phyloP scores from a whole-genome alignment of 768 basidiomycete species.

The Lactarius sp. region DNA sequence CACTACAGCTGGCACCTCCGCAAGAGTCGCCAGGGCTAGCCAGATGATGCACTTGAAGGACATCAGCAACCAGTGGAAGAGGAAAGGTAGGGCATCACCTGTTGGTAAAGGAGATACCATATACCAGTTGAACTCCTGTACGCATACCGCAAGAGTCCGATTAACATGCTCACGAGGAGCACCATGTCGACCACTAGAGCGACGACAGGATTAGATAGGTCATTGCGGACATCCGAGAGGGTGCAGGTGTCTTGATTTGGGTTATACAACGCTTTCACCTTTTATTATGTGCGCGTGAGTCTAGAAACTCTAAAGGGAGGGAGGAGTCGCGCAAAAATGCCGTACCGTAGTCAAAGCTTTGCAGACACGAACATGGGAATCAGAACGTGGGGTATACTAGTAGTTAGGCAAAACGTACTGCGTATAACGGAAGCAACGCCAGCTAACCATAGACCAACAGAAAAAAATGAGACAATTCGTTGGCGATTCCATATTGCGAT shows the following conservation, averaged over 20 bases:
- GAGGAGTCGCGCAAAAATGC: background rate
- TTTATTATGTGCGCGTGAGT: background rate
- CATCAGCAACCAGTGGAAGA: background rate
- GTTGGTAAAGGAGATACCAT: slow-evolving; percentile 6
- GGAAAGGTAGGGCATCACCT: background rate
- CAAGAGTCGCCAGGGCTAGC: background rate
- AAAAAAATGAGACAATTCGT: background rate
- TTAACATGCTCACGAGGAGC: background rate
- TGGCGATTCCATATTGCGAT: slow-evolving; percentile 3
- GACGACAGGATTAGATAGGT: background rate
- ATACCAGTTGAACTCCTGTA: background rate
- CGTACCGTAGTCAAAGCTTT: slow-evolving; percentile 1
- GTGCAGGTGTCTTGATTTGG: background rate
- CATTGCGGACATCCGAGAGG: background rate
- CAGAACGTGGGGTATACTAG: background rate
- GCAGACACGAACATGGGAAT: background rate
- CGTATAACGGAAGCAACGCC: background rate
- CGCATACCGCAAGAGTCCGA: background rate
- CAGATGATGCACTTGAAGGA: slow-evolving; percentile 4
- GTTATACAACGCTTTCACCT: background rate
- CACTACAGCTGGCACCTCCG: background rate
- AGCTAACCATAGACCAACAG: background rate
- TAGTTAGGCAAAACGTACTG: background rate
- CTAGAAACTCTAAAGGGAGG: background rate
- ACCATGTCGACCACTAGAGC: background rate